phyloP scores from a whole-genome alignment of 2,329 filamentous ascomycete species.

The Pseudogymnoascus sp. region DNA sequence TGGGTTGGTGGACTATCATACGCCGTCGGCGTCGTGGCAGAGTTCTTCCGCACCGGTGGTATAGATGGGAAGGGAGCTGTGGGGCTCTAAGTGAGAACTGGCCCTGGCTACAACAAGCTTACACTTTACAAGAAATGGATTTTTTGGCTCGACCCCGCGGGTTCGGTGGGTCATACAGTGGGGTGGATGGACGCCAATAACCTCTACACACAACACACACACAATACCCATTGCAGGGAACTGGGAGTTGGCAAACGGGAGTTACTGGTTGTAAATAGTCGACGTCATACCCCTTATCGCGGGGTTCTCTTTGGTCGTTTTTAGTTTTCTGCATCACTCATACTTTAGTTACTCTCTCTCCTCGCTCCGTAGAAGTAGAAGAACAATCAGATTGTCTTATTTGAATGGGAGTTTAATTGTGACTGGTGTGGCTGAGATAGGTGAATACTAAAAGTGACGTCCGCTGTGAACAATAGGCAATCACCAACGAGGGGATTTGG shows the following conservation, averaged over 20 bases:
- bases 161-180: not conserved
- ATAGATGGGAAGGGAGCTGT: slow-evolving; percentile 31
- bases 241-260: slow-evolving; percentile 1
- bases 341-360: not conserved
- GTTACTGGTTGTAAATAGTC: slow-evolving; percentile 3
- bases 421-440: not conserved
- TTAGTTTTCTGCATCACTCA: slow-evolving; percentile 3
- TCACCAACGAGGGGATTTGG: not conserved
- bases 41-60: slow-evolving; percentile 46
- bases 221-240: slow-evolving; percentile 5
- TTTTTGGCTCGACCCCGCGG: slow-evolving; percentile 4
- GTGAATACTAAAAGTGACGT: slow-evolving; percentile 3
- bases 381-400: not conserved
- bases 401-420: not conserved
- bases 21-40: slow-evolving; percentile 47
- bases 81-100: slow-evolving; percentile 19
- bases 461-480: not conserved
- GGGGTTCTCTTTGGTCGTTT: slow-evolving; percentile 2
- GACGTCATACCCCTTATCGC: slow-evolving; percentile 7
- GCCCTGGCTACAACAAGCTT: not conserved
- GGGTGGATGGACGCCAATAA: not conserved
- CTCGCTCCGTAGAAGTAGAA: slow-evolving; percentile 6
- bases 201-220: not conserved
- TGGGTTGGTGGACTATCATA: slow-evolving; percentile 50
- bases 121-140: not conserved